phyloP scores from a whole-genome alignment of 2,329 filamentous ascomycete genomes.

The Colletotrichum camelliae region DNA sequence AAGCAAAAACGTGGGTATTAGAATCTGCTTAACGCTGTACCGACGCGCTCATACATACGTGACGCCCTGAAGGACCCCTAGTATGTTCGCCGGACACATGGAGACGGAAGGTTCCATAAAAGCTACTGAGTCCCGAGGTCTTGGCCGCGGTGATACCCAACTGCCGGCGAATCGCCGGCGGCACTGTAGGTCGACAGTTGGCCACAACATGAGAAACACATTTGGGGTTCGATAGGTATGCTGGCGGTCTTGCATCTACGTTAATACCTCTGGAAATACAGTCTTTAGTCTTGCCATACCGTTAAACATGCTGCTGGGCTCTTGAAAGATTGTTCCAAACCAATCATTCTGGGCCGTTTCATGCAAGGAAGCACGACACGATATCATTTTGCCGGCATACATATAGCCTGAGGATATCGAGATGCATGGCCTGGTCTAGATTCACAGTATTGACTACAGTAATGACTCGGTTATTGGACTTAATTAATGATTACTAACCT shows the following conservation, averaged over 20 bases:
- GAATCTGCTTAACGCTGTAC: neutral
- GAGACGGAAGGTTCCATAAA: neutral
- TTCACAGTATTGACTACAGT: rapidly evolving
- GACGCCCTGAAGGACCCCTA: neutral
- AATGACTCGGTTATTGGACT: neutral
- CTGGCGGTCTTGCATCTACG: neutral
- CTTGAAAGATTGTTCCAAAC: no score
- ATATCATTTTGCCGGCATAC: no score
- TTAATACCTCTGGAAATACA: rapidly evolving
- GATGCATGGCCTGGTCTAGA: neutral
- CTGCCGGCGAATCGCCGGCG: neutral
- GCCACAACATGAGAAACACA: neutral
- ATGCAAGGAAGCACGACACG: no score
- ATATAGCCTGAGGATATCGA: neutral
- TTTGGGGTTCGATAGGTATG: rapidly evolving
- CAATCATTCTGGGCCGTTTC: no score
- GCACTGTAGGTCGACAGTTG: neutral
- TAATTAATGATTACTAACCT: neutral
- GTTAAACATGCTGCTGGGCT: neutral
- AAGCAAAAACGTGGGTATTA: neutral
- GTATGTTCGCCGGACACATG: neutral
- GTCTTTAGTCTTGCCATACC: rapidly evolving
- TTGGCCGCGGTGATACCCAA: neutral
- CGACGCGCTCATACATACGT: neutral
- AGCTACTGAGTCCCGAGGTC: neutral